Conservation (phyloP, 305 asterid genomes). For the Fraxinus latifolia region DNA sequence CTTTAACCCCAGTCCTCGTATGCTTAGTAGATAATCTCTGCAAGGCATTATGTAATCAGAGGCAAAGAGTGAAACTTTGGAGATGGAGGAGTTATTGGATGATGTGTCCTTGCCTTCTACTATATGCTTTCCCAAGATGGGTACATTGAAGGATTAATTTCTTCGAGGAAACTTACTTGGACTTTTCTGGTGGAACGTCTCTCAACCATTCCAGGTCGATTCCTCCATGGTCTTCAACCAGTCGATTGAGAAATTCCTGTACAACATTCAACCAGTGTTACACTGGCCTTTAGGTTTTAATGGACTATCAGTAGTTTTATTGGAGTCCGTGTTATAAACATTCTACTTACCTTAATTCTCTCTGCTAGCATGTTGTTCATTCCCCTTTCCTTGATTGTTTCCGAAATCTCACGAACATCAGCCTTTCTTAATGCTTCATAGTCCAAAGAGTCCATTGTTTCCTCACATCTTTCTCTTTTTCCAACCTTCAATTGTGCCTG, state of each 20-base stretch:
- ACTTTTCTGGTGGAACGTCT: conserved; percentile 67
- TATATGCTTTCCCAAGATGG: neutral
- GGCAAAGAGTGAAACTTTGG: neutral
- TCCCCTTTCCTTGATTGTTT: conserved; percentile 83
- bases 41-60: conserved; percentile 22
- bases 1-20: conserved; percentile 84
- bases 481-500: conserved; percentile 7
- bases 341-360: conserved; percentile 66
- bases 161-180: conserved; percentile 48
- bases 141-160: conserved; percentile 8
- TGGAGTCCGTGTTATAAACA: neutral
- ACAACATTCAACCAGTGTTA: conserved; percentile 28
- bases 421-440: conserved; percentile 73
- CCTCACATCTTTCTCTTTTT: conserved; percentile 47
- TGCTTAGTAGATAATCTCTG: conserved; percentile 87
- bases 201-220: conserved; percentile 89
- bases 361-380: conserved; percentile 93
- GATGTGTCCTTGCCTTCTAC: conserved; percentile 4
- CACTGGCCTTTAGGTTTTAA: conserved; percentile 5
- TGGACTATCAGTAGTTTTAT: neutral
- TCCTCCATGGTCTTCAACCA: conserved; percentile 74
- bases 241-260: conserved; percentile 78
- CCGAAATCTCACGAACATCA: conserved; percentile 64
- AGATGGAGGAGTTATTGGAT: neutral
- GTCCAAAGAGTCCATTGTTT: conserved; percentile 73